phyloP scores from a whole-genome alignment of 257 asterid species.

The Solanum pinnatisectum region DNA sequence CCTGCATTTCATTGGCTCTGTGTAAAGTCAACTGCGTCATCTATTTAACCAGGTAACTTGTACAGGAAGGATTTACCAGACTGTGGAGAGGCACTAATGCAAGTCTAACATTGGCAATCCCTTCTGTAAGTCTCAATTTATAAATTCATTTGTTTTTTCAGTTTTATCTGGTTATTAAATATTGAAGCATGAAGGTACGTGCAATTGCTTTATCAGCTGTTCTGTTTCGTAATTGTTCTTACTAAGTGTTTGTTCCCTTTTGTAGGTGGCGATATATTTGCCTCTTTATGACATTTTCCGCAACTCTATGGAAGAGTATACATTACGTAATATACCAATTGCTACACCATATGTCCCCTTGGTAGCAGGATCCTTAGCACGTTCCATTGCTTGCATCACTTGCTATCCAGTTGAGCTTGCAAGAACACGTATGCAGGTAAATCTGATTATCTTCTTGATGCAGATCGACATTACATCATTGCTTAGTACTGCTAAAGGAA shows the following conservation, averaged over 20 bases:
- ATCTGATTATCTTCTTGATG: not conserved
- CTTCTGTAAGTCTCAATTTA: conserved; percentile 52
- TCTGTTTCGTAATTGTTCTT: not conserved
- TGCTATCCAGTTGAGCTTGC: conserved; percentile 92
- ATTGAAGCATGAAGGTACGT: not conserved
- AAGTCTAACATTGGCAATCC: conserved; percentile 80
- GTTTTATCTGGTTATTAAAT: not conserved
- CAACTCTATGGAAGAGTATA: conserved; percentile 51
- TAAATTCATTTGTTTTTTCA: not conserved
- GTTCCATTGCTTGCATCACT: conserved; percentile 79
- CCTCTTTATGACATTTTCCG: conserved; percentile 83
- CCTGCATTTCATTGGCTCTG: not conserved
- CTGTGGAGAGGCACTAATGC: conserved; percentile 98
- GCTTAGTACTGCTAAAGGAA: not conserved
- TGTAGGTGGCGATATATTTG: conserved; percentile 88
- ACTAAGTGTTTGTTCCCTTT: not conserved
- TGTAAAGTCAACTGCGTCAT: not conserved
- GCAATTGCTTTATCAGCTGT: not conserved
- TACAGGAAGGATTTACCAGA: conserved; percentile 76
- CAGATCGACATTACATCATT: not conserved
- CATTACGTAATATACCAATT: conserved; percentile 39
- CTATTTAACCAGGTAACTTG: not conserved
- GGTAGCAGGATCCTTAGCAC: conserved; percentile 80
- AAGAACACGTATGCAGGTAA: conserved; percentile 94
- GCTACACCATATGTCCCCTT: conserved; percentile 60